Conservation (phyloP, 805 yeast genomes). For the Hyphopichia homilentoma region DNA sequence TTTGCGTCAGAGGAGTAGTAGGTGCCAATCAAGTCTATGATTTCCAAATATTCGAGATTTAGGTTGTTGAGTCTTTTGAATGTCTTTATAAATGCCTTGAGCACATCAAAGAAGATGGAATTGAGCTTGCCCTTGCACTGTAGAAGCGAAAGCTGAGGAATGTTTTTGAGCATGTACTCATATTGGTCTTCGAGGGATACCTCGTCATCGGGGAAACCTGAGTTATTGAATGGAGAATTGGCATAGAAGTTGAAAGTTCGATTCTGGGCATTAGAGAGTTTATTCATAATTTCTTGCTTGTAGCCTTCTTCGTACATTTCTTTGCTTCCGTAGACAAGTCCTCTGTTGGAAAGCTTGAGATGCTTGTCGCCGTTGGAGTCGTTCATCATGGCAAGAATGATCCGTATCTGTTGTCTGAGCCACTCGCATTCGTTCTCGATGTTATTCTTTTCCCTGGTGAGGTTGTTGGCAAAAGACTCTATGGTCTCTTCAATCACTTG, state of each 20-base stretch:
- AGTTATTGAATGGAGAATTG: slow-evolving; percentile 27
- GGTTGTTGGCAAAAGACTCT: slow-evolving; percentile 27
- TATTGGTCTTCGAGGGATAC: slow-evolving; percentile 19
- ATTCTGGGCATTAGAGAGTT: slow-evolving; percentile 9
- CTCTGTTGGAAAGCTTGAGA: slow-evolving; percentile 20
- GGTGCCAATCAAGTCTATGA: slow-evolving; percentile 25
- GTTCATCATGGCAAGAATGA: slow-evolving; percentile 37
- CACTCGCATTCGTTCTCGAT: slow-evolving; percentile 43
- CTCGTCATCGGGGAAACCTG: slow-evolving; percentile 12
- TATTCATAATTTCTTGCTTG: slow-evolving; percentile 20
- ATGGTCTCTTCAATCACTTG: slow-evolving; percentile 48
- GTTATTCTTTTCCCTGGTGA: slow-evolving; percentile 34
- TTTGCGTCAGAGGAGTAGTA: slow-evolving; percentile 10
- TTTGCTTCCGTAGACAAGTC: slow-evolving; percentile 28
- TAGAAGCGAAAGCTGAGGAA: slow-evolving; percentile 28
- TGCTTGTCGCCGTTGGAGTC: slow-evolving; percentile 28
- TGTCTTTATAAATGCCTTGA: slow-evolving; percentile 26
- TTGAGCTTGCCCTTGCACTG: slow-evolving; percentile 30
- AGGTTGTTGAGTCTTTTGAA: slow-evolving; percentile 29
- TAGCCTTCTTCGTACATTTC: slow-evolving; percentile 25
- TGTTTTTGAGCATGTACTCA: slow-evolving; percentile 19
- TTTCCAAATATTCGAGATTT: slow-evolving; percentile 23
- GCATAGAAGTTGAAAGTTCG: slow-evolving; percentile 18
- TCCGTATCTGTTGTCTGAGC: slow-evolving; percentile 39
- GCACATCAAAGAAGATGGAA: slow-evolving; percentile 30